phyloP scores from a whole-genome alignment of 2,329 filamentous ascomycete species.

The Aureobasidium uvarum region DNA sequence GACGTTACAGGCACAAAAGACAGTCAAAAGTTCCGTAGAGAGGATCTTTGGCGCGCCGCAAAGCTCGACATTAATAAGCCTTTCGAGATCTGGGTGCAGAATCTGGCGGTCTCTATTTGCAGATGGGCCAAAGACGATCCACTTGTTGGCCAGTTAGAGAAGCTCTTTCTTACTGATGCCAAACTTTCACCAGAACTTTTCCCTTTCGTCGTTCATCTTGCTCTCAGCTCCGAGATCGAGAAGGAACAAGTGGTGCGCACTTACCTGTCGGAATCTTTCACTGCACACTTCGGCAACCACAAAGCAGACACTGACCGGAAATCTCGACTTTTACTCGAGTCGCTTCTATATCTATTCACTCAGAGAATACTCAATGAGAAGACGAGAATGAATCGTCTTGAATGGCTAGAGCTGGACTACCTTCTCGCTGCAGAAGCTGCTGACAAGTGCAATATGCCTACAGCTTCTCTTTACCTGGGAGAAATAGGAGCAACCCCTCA shows the following conservation, averaged over 20 bases:
- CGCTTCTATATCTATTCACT: slow-evolving; percentile 82
- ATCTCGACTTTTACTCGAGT: slow-evolving; percentile 69
- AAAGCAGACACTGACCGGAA: slow-evolving; percentile 57
- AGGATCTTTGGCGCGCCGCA: slow-evolving; percentile 30
- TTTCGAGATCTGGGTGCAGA: slow-evolving; percentile 33
- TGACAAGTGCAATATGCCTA: slow-evolving; percentile 76
- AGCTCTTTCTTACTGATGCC: slow-evolving; percentile 1
- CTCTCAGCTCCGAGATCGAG: slow-evolving; percentile 67
- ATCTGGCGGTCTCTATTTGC: slow-evolving; percentile 40
- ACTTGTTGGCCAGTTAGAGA: slow-evolving; percentile 62
- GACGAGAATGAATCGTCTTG: slow-evolving; percentile 73
- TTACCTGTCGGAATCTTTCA: slow-evolving; percentile 64
- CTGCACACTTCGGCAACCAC: slow-evolving; percentile 58
- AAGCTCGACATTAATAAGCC: slow-evolving; percentile 23
- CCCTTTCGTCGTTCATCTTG: slow-evolving; percentile 73
- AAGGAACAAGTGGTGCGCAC: slow-evolving; percentile 59
- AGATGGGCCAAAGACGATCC: slow-evolving; percentile 61
- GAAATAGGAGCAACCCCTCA: slow-evolving; percentile 54
- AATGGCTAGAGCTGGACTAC: slow-evolving; percentile 85
- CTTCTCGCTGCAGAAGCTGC: slow-evolving; percentile 68
- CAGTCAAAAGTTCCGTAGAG: slow-evolving; percentile 17
- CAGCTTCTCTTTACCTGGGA: slow-evolving; percentile 77
- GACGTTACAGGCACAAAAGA: not conserved
- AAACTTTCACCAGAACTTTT: slow-evolving; percentile 24
- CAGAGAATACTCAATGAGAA: slow-evolving; percentile 71